These are phyloP conservation scores for Perilla frutescens DNA, from an alignment of 257 asterid species.

Conservation along the genomic window DNA sequence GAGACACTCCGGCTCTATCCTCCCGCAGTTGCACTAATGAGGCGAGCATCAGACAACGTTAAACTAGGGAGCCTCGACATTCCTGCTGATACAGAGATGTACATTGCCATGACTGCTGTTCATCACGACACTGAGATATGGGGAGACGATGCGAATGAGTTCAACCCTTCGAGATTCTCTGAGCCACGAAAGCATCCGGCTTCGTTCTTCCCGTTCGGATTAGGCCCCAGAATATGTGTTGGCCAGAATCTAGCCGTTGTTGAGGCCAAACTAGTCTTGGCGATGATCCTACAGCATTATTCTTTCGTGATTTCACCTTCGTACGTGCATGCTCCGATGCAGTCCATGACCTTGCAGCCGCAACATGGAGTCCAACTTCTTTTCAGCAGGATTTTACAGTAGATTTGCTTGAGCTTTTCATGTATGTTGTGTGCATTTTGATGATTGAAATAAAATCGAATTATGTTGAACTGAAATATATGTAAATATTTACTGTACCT, in stretches of 20 bases:
- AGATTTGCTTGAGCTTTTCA: background rate
- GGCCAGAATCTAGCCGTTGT: slow-evolving; percentile 73
- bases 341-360: slow-evolving; percentile 61
- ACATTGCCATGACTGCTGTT: slow-evolving; percentile 54
- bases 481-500: too few relatives aligned
- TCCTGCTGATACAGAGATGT: slow-evolving; percentile 63
- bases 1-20: slow-evolving; percentile 74
- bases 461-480: background rate
- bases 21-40: slow-evolving; percentile 51
- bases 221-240: slow-evolving; percentile 69
- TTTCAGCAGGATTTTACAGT: slow-evolving; percentile 41
- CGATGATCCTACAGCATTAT: slow-evolving; percentile 53
- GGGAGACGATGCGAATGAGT: slow-evolving; percentile 68
- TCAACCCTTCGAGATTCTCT: slow-evolving; percentile 63
- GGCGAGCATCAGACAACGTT: slow-evolving; percentile 48
- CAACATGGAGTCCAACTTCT: slow-evolving; percentile 66
- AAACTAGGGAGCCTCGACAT: slow-evolving; percentile 58
- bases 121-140: slow-evolving; percentile 68
- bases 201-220: slow-evolving; percentile 68
- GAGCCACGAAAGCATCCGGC: slow-evolving; percentile 58
- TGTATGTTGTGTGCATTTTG: slow-evolving; percentile 11
- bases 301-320: slow-evolving; percentile 62
- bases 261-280: slow-evolving; percentile 64
- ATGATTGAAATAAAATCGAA: background rate
- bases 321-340: slow-evolving; percentile 74